These are phyloP conservation scores for Geosmithia putterillii DNA, from an alignment of 2,329 filamentous ascomycete genomes.

Conservation along the genomic window DNA sequence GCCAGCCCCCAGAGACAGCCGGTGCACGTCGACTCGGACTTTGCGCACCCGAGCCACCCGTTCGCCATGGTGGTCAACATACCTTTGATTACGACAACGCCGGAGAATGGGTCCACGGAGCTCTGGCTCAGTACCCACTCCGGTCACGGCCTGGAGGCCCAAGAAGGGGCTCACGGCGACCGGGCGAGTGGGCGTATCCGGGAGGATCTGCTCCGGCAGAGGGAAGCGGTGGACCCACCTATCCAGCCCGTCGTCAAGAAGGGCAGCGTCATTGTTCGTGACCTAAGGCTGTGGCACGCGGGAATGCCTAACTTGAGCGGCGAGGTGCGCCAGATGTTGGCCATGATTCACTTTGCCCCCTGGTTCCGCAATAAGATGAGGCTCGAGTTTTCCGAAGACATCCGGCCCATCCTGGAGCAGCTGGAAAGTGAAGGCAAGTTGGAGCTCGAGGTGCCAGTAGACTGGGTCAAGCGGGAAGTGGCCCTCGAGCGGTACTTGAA, in stretches of 20 bases:
- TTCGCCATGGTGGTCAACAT: conserved; percentile 45
- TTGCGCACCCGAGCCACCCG: conserved; percentile 37
- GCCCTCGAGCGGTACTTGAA: conserved; percentile 36
- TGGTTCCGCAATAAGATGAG: conserved; percentile 47
- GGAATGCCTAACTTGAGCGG: conserved; percentile 46
- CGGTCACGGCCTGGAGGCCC: conserved; percentile 17
- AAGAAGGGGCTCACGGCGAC: conserved; percentile 37
- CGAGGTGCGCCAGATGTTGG: conserved; percentile 43
- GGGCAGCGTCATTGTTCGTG: conserved; percentile 44
- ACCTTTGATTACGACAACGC: conserved; percentile 34
- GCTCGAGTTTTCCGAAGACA: conserved; percentile 37
- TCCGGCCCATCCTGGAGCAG: conserved; percentile 30
- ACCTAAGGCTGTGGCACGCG: conserved; percentile 51
- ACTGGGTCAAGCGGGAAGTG: conserved; percentile 30
- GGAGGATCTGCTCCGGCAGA: conserved; percentile 22
- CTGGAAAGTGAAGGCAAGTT: conserved; percentile 22
- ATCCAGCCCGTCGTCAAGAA: conserved; percentile 38
- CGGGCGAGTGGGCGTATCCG: conserved; percentile 38
- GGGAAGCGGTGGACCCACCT: conserved; percentile 24
- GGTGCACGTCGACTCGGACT: conserved; percentile 48
- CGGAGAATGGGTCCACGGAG: conserved; percentile 43
- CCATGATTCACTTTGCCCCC: conserved; percentile 44
- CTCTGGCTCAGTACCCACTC: conserved; percentile 46
- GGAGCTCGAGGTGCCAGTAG: conserved; percentile 35
- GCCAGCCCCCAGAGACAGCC: conserved; percentile 32